These are phyloP conservation scores for Cordyceps pruinosa DNA, from an alignment of 2,329 filamentous ascomycete genomes.

Conservation along the genomic window DNA sequence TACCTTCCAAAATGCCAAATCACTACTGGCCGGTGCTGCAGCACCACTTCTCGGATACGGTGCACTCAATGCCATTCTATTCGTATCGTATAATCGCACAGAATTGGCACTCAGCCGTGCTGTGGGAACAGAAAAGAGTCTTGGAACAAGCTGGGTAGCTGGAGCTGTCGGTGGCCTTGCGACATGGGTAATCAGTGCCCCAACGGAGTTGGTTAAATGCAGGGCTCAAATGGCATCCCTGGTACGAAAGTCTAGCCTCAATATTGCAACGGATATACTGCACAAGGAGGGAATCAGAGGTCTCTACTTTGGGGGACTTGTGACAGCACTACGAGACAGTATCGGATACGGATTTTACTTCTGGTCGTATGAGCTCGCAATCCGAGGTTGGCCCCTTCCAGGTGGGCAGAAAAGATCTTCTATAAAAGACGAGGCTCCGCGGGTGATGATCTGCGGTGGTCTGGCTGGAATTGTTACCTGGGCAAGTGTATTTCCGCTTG, in stretches of 20 bases:
- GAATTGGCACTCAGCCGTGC: conserved; percentile 50
- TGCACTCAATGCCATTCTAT: conserved; percentile 82
- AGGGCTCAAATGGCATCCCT: conserved; percentile 60
- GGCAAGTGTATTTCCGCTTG: conserved; percentile 84
- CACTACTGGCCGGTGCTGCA: conserved; percentile 59
- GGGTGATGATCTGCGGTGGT: conserved; percentile 75
- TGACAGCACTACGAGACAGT: conserved; percentile 78
- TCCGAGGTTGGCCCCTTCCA: conserved; percentile 44
- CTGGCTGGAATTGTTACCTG: conserved; percentile 83
- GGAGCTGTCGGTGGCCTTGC: conserved; percentile 77
- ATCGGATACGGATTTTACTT: conserved; percentile 98
- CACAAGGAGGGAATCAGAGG: conserved; percentile 55
- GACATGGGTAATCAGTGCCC: conserved; percentile 78
- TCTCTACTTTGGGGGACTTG: conserved; percentile 71
- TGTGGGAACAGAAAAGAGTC: conserved; percentile 34
- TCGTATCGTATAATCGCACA: conserved; percentile 85
- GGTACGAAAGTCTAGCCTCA: conserved; percentile 49
- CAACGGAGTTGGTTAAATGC: conserved; percentile 88
- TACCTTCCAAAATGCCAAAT: conserved; percentile 28
- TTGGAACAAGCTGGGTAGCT: conserved; percentile 68
- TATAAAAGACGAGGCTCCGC: conserved; percentile 43
- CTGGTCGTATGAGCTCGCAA: conserved; percentile 79
- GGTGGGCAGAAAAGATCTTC: conserved; percentile 17
- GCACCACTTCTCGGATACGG: conserved; percentile 87
- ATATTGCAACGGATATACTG: conserved; percentile 56